Percentiles rank a stretch among this genome's conserved stretches.
These are phyloP conservation scores for Thelephora terrestris DNA, from an alignment of 1,284 basidiomycete genomes.

Conservation along the genomic window DNA sequence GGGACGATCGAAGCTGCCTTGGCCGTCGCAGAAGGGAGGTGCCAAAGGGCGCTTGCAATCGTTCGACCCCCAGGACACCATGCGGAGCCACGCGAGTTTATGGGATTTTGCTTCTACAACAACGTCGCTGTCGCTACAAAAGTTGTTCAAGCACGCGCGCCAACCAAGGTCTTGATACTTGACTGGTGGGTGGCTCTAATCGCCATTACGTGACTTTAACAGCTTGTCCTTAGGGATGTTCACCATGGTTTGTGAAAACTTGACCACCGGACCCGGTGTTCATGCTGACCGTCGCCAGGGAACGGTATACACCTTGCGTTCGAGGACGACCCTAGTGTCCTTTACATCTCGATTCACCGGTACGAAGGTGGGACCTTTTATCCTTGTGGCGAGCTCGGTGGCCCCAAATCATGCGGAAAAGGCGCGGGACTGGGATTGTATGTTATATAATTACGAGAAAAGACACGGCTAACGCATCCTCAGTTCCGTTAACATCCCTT, in stretches of 20 bases:
- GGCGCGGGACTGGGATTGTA: conserved; percentile 76
- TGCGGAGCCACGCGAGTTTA: conserved; percentile 94
- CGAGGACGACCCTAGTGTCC: conserved; percentile 80
- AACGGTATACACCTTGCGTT: conserved; percentile 97
- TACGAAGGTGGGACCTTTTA: conserved; percentile 91
- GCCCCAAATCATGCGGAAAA: conserved; percentile 76
- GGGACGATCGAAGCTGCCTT: conserved; percentile 89
- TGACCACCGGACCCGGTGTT: neutral
- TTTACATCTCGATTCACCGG: conserved; percentile 96
- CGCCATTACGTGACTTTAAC: conserved; percentile 8
- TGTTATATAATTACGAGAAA: neutral
- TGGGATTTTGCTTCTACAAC: conserved; percentile 99
- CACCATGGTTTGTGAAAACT: conserved; percentile 67
- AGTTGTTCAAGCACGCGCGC: conserved; percentile 63
- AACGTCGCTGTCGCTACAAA: conserved; percentile 91
- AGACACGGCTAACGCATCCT: too few relatives aligned
- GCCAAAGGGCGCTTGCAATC: conserved; percentile 89
- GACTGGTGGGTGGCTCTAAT: conserved; percentile 68
- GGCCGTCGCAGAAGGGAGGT: conserved; percentile 73
- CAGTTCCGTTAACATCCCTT: conserved; percentile 93
- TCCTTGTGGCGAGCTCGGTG: conserved; percentile 85
- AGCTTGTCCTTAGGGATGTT: conserved; percentile 66
- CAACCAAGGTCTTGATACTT: conserved; percentile 78
- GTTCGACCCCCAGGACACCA: conserved; percentile 98
- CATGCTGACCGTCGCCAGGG: conserved; percentile 29